phyloP scores from a whole-genome alignment of 208 protist species.

The Naegleria gruberi region DNA sequence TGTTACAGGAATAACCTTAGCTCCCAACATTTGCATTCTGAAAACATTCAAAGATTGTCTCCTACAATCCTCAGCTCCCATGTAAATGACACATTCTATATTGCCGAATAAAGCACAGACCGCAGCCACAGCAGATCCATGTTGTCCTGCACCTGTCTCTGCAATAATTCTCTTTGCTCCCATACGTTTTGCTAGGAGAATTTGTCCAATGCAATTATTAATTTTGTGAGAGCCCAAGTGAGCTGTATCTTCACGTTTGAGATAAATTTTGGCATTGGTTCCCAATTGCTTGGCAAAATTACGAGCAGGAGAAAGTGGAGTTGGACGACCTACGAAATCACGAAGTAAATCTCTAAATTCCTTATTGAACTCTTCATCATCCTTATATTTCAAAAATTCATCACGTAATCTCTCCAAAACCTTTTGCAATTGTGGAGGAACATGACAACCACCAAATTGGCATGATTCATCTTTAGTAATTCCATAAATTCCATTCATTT shows the following conservation, averaged over 20 bases:
- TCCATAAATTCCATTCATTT: too few relatives aligned
- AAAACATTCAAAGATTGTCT: conserved; percentile 70
- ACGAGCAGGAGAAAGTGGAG: conserved; percentile 45
- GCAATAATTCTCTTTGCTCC: conserved; percentile 65
- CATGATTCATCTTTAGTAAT: too few relatives aligned
- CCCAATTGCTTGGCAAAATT: conserved; percentile 39
- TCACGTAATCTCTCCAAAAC: not conserved
- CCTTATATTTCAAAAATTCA: conserved; percentile 16
- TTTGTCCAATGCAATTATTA: conserved; percentile 66
- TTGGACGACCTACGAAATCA: conserved; percentile 50
- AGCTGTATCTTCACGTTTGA: conserved; percentile 67
- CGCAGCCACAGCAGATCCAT: conserved; percentile 65
- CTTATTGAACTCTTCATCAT: conserved; percentile 45
- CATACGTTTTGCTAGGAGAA: conserved; percentile 55
- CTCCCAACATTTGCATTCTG: conserved; percentile 65
- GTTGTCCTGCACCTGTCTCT: conserved; percentile 71
- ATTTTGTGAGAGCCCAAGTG: conserved; percentile 76
- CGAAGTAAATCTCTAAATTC: conserved; percentile 39
- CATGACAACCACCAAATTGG: not conserved
- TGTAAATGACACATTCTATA: conserved; percentile 63
- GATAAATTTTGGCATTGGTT: conserved; percentile 60
- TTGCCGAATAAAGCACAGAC: conserved; percentile 55
- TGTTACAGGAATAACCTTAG: conserved; percentile 42
- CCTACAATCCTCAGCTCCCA: conserved; percentile 54
- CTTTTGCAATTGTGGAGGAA: not conserved